These are phyloP conservation scores for Effrenium voratum DNA, from an alignment of 73 alveolate species.

Conservation along the genomic window DNA sequence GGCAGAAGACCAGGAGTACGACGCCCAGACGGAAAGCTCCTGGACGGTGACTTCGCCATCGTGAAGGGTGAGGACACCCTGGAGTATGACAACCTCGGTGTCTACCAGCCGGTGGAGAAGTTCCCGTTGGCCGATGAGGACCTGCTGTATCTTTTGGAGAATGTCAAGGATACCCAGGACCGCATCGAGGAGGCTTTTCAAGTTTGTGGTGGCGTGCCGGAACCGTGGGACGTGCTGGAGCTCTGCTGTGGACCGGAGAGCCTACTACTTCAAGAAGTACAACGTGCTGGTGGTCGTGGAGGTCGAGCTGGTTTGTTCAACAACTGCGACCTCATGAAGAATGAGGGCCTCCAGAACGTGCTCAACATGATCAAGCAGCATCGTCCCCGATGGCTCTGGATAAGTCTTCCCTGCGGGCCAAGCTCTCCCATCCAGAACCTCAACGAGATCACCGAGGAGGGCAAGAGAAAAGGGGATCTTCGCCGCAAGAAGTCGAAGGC, in stretches of 20 bases:
- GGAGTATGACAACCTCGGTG: too few relatives aligned
- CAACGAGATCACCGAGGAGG: conserved; percentile 3
- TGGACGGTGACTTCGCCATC: too few relatives aligned
- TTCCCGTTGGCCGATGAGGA: too few relatives aligned
- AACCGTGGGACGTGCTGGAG: neutral
- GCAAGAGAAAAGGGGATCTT: neutral
- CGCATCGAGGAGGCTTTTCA: neutral
- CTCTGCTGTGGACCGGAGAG: neutral
- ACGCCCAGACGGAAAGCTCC: too few relatives aligned
- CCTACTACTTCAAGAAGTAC: neutral
- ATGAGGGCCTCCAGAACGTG: neutral
- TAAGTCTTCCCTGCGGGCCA: neutral
- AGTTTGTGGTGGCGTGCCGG: neutral
- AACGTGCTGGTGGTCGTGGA: neutral
- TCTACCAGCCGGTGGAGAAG: too few relatives aligned
- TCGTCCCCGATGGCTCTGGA: neutral
- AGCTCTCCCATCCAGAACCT: neutral
- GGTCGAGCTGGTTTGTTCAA: neutral
- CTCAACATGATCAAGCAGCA: neutral
- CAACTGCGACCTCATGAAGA: neutral
- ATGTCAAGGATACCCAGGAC: too few relatives aligned
- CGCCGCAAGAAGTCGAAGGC: neutral
- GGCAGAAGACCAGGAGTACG: too few relatives aligned
- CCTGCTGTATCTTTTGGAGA: too few relatives aligned
- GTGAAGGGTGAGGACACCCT: too few relatives aligned